Percentiles rank a stretch among this genome's conserved stretches.
phyloP scores from a whole-genome alignment of 306 rosid species.

The Corylus avellana region DNA sequence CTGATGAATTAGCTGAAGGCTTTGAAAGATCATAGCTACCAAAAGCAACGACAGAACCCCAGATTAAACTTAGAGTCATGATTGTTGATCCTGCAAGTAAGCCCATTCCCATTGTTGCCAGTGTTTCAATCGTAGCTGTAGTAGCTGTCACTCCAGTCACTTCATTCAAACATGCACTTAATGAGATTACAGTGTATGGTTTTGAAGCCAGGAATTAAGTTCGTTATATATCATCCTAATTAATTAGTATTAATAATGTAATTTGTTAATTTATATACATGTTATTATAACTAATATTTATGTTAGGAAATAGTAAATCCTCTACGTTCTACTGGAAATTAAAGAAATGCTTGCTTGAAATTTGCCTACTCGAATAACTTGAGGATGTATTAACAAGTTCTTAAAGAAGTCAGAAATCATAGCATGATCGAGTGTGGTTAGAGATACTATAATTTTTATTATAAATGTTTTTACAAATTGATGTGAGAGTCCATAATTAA shows the following conservation, averaged over 20 bases:
- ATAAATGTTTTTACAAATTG: too few relatives aligned
- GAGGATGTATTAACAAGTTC: background rate
- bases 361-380: background rate
- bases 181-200: background rate
- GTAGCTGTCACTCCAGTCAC: slow-evolving; percentile 35
- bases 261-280: too few relatives aligned
- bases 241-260: background rate
- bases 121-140: slow-evolving; percentile 9
- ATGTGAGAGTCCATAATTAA: too few relatives aligned
- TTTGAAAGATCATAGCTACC: slow-evolving; percentile 36
- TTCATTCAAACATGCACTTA: background rate
- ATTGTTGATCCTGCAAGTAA: slow-evolving; percentile 39
- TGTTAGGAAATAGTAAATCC: too few relatives aligned
- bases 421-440: too few relatives aligned
- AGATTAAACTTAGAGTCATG: slow-evolving; percentile 34
- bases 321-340: background rate
- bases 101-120: slow-evolving; percentile 31
- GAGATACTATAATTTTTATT: background rate
- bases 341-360: background rate
- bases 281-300: too few relatives aligned
- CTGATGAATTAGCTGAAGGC: slow-evolving; percentile 16
- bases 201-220: background rate
- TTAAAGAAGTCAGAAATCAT: too few relatives aligned
- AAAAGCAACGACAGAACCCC: slow-evolving; percentile 40
- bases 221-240: background rate